Evolutionary conservation across 306 rosid genomes (phyloP).

Genomic region (Cicer bijugum): DNA sequence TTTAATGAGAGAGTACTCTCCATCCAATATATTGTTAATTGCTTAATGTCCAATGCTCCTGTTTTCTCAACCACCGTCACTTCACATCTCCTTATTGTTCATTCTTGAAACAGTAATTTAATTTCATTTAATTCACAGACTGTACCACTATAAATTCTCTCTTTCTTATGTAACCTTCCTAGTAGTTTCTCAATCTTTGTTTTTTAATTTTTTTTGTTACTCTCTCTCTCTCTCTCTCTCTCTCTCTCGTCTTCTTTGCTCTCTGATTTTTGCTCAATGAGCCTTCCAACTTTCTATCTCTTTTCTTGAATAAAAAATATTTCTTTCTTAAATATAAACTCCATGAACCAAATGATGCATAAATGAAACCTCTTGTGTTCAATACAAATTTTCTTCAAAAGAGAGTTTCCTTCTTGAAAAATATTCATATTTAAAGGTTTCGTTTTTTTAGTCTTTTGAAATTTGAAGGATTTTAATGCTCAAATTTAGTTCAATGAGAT

Average conservation of each 20-base stretch:
- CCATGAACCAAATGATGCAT: neutral
- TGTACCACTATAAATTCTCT: no score
- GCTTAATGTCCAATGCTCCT: no score
- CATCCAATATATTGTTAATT: no score
- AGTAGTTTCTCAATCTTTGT: no score
- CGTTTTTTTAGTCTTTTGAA: neutral
- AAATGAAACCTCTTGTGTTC: slow-evolving; percentile 19
- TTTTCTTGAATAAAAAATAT: slow-evolving; percentile 1
- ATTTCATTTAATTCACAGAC: neutral
- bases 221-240: no score
- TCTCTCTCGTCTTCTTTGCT: no score
- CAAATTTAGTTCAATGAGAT: slow-evolving; percentile 55
- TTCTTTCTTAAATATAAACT: no score
- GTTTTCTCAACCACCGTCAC: no score
- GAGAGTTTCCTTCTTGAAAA: neutral
- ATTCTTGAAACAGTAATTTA: neutral
- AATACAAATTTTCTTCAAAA: slow-evolving; percentile 7
- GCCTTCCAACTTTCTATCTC: neutral
- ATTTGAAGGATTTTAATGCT: slow-evolving; percentile 6
- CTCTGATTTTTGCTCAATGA: neutral
- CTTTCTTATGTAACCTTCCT: no score
- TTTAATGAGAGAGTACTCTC: no score
- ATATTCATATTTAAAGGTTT: neutral
- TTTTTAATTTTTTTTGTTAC: no score
- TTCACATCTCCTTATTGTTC: neutral